Evolutionary conservation across 164 flowering plant species (phyloP).

Genomic region (Buxus sempervirens): DNA sequence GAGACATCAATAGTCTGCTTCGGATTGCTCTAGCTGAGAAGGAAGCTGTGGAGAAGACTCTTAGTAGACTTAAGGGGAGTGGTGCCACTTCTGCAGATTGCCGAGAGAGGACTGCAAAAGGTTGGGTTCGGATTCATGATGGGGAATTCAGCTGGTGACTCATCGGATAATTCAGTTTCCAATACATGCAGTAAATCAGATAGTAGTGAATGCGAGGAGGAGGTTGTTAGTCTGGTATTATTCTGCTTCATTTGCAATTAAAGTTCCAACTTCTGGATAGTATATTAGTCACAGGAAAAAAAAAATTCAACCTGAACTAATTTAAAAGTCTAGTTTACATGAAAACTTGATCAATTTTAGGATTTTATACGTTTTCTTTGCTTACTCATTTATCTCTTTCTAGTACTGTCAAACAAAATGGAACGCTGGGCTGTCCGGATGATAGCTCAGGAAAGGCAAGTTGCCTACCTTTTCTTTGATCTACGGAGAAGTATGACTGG

Average conservation of each 20-base stretch:
- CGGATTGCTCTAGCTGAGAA: slow-evolving; percentile 72
- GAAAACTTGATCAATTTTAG: too few species aligned
- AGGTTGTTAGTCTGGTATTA: slow-evolving; percentile 66
- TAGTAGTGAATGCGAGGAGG: slow-evolving; percentile 66
- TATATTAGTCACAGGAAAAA: too few species aligned
- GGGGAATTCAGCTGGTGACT: slow-evolving; percentile 39
- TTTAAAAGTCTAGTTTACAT: too few species aligned
- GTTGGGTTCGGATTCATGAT: slow-evolving; percentile 83
- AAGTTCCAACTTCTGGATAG: neutral
- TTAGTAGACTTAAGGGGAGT: slow-evolving; percentile 52
- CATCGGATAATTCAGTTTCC: slow-evolving; percentile 25
- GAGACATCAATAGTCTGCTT: slow-evolving; percentile 59
- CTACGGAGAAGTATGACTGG: neutral
- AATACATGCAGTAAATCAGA: slow-evolving; percentile 40
- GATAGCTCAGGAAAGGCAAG: too few species aligned
- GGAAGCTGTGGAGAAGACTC: slow-evolving; percentile 59
- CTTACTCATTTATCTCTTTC: neutral
- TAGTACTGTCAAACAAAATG: neutral
- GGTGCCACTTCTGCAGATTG: slow-evolving; percentile 57
- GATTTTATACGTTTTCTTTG: neutral
- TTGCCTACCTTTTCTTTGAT: neutral
- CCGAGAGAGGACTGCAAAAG: slow-evolving; percentile 60
- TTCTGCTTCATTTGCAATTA: slow-evolving; percentile 10
- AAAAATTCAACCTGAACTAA: too few species aligned
- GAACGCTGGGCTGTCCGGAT: neutral